A percentile compares a stretch with the other conserved stretches of the same genome.
phyloP scores from a whole-genome alignment of 805 yeast genomes.

The Wickerhamomyces tratensis region DNA sequence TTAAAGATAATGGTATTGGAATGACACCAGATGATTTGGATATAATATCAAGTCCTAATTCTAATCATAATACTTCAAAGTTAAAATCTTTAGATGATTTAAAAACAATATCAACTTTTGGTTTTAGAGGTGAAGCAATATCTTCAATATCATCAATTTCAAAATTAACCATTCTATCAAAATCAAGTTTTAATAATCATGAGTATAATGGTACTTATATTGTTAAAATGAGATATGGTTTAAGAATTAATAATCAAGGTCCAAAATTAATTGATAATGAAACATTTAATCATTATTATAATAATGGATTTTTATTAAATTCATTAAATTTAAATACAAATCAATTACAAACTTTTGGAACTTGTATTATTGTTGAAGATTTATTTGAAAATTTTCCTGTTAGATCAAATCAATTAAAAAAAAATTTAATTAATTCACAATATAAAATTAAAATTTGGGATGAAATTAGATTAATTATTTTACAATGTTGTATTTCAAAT shows the following conservation, averaged over 20 bases:
- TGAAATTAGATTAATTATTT: constrained; percentile 20
- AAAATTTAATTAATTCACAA: constrained; percentile 9
- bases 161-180: constrained; percentile 38
- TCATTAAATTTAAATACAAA: background rate
- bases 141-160: constrained; percentile 41
- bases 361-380: constrained; percentile 26
- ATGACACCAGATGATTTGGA: constrained; percentile 38
- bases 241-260: no score
- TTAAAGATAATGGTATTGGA: constrained; percentile 70
- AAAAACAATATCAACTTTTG: constrained; percentile 33
- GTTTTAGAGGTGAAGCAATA: constrained; percentile 71
- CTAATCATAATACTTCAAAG: constrained; percentile 48
- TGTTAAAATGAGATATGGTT: no score
- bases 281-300: background rate
- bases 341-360: constrained; percentile 20
- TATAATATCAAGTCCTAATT: constrained; percentile 26
- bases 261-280: no score
- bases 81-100: constrained; percentile 27
- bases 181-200: constrained; percentile 5
- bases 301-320: background rate
- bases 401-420: constrained; percentile 21
- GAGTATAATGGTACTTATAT: no score
- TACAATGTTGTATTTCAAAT: constrained; percentile 19
- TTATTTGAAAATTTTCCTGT: constrained; percentile 37
- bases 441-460: constrained; percentile 8